phyloP scores from a whole-genome alignment of 208 protist genomes.

The Leishmania arabica region DNA sequence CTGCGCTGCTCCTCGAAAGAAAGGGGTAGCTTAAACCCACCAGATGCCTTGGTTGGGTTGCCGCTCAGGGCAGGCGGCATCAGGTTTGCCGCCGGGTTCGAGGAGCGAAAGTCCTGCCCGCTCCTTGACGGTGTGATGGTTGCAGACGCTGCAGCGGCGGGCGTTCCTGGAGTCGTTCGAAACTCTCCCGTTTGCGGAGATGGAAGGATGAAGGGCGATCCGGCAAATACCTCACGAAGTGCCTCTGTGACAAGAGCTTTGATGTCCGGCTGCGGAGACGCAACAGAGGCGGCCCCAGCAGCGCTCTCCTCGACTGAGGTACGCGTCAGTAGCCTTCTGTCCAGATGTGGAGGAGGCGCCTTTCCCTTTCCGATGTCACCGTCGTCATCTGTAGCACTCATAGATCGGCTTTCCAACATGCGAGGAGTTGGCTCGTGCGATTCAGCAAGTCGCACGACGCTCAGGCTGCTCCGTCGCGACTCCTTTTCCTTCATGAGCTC shows the following conservation, averaged over 20 bases:
- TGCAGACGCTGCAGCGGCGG: slow-evolving; percentile 8
- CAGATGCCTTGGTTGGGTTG: background rate
- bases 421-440: slow-evolving; percentile 15
- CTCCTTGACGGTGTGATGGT: slow-evolving; percentile 4
- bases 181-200: slow-evolving; percentile 27
- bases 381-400: slow-evolving; percentile 34
- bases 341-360: slow-evolving; percentile 28
- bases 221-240: slow-evolving; percentile 63
- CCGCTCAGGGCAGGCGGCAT: slow-evolving; percentile 7
- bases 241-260: slow-evolving; percentile 66
- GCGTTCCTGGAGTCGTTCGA: slow-evolving; percentile 10
- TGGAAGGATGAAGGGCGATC: slow-evolving; percentile 61
- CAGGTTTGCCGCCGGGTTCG: background rate
- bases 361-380: slow-evolving; percentile 14
- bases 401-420: slow-evolving; percentile 24
- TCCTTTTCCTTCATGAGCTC: slow-evolving; percentile 45
- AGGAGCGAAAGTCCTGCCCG: slow-evolving; percentile 3
- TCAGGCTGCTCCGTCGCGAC: slow-evolving; percentile 5
- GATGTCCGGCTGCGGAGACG: slow-evolving; percentile 37
- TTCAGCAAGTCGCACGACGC: background rate
- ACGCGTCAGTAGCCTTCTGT: slow-evolving; percentile 25
- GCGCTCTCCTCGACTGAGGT: slow-evolving; percentile 2
- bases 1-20: slow-evolving; percentile 49
- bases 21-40: slow-evolving; percentile 19
- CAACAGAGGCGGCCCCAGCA: background rate